These are phyloP conservation scores for Marvania coccoides DNA, from an alignment of 139 green algal genomes.

Conservation along the genomic window DNA sequence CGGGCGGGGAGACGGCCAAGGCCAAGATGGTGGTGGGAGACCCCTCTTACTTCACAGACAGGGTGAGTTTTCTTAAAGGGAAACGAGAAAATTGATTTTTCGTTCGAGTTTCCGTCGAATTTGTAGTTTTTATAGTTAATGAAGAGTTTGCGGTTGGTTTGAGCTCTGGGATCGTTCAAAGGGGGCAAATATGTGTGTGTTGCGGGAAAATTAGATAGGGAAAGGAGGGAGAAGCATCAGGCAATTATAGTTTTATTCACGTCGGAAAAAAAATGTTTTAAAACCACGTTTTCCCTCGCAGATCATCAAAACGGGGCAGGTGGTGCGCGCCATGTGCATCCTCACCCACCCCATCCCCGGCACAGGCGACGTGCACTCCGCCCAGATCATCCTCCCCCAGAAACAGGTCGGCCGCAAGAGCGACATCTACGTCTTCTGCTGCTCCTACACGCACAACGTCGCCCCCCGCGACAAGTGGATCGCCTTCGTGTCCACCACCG, in stretches of 20 bases:
- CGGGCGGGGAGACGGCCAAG: constrained; percentile 76
- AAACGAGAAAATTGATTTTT: neutral
- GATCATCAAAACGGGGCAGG: constrained; percentile 43
- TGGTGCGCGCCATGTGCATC: constrained; percentile 92
- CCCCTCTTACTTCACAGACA: constrained; percentile 77
- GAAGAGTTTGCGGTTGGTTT: too few species aligned
- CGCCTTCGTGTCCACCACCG: constrained; percentile 93
- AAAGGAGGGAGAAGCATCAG: too few species aligned
- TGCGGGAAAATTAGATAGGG: too few species aligned
- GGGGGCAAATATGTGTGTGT: too few species aligned
- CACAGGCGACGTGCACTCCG: constrained; percentile 72
- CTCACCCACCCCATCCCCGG: constrained; percentile 92
- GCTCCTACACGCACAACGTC: constrained; percentile 88
- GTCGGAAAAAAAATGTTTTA: too few species aligned
- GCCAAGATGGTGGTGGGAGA: constrained; percentile 92
- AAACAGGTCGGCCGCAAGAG: constrained; percentile 80
- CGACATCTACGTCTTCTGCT: constrained; percentile 99
- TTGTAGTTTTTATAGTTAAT: neutral
- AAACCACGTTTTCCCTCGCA: constrained; percentile 45
- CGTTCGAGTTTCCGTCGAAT: neutral
- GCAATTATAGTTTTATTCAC: too few species aligned
- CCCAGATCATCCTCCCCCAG: constrained; percentile 97
- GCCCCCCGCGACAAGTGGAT: constrained; percentile 86
- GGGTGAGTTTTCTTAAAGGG: constrained; percentile 25
- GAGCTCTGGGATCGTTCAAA: too few species aligned